Evolutionary conservation across 176 grass and related monocot species (phyloP).

Genomic region (Aegilops speltoides): DNA sequence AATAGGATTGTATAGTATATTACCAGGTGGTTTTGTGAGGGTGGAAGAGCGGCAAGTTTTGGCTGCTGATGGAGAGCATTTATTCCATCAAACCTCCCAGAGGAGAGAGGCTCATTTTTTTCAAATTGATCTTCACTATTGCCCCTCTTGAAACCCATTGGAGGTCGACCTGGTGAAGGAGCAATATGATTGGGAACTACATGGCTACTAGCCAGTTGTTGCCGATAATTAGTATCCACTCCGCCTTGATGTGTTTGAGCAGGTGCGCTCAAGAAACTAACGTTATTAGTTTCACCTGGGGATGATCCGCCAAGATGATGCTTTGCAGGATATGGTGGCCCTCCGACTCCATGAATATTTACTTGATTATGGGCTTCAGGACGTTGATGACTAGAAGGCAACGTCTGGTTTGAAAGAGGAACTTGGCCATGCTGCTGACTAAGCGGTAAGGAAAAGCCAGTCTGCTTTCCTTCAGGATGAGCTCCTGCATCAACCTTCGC

Average conservation of each 20-base stretch:
- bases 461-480: slow-evolving; percentile 51
- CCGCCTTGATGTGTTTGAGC: slow-evolving; percentile 42
- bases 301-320: slow-evolving; percentile 49
- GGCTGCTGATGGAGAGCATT: slow-evolving; percentile 62
- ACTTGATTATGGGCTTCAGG: slow-evolving; percentile 36
- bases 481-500: slow-evolving; percentile 34
- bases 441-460: slow-evolving; percentile 47
- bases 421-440: slow-evolving; percentile 48
- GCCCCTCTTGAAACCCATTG: slow-evolving; percentile 50
- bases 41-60: slow-evolving; percentile 66
- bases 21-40: slow-evolving; percentile 51
- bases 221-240: slow-evolving; percentile 42
- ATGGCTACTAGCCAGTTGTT: slow-evolving; percentile 35
- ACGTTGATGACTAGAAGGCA: slow-evolving; percentile 50
- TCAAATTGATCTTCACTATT: slow-evolving; percentile 54
- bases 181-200: slow-evolving; percentile 47
- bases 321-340: slow-evolving; percentile 39
- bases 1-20: slow-evolving; percentile 13
- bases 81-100: slow-evolving; percentile 56
- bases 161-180: slow-evolving; percentile 50
- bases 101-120: slow-evolving; percentile 52
- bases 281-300: slow-evolving; percentile 33
- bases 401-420: slow-evolving; percentile 30
- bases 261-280: slow-evolving; percentile 38
- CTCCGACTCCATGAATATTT: slow-evolving; percentile 40